Percentiles rank a stretch among this genome's conserved stretches.
Evolutionary conservation across 2,329 filamentous ascomycete species (phyloP).

Genomic region (Xylariaceae sp.): DNA sequence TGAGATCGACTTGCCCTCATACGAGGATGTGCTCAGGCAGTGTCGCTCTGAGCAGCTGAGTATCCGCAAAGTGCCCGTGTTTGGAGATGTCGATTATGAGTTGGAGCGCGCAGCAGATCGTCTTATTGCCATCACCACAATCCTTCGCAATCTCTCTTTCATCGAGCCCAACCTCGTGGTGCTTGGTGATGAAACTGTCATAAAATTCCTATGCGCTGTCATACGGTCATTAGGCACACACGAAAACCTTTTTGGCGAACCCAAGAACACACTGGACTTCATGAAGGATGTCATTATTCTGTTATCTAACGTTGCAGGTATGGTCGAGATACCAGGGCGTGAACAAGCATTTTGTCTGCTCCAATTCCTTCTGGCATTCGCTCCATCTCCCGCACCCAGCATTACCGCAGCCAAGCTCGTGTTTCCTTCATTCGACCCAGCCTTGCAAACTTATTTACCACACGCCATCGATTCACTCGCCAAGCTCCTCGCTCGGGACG

Average conservation of each 20-base stretch:
- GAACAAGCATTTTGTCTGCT: constrained; percentile 85
- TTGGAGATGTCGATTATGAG: constrained; percentile 74
- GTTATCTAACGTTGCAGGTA: constrained; percentile 81
- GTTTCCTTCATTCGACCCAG: constrained; percentile 77
- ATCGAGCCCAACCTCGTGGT: constrained; percentile 65
- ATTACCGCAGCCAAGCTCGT: constrained; percentile 55
- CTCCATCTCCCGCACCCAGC: constrained; percentile 69
- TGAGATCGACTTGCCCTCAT: constrained; percentile 74
- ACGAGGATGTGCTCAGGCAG: constrained; percentile 82
- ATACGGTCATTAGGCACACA: constrained; percentile 86
- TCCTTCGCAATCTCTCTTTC: constrained; percentile 90
- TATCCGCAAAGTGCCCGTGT: constrained; percentile 66
- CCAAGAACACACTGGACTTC: constrained; percentile 86
- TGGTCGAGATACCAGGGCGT: constrained; percentile 74
- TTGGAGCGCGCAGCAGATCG: constrained; percentile 83
- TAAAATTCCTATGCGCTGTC: constrained; percentile 78
- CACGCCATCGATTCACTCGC: constrained; percentile 86
- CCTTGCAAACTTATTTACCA: constrained; percentile 80
- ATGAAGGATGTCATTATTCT: constrained; percentile 94
- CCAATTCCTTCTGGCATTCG: constrained; percentile 87
- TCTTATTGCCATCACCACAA: constrained; percentile 85
- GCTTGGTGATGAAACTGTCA: constrained; percentile 70
- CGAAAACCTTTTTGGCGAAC: constrained; percentile 76
- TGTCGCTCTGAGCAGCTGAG: constrained; percentile 69
- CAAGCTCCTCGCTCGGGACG: constrained; percentile 86